Base-by-base conservation (phyloP, 108 stramenopile species). In the Conticribra weissflogii region DNA sequence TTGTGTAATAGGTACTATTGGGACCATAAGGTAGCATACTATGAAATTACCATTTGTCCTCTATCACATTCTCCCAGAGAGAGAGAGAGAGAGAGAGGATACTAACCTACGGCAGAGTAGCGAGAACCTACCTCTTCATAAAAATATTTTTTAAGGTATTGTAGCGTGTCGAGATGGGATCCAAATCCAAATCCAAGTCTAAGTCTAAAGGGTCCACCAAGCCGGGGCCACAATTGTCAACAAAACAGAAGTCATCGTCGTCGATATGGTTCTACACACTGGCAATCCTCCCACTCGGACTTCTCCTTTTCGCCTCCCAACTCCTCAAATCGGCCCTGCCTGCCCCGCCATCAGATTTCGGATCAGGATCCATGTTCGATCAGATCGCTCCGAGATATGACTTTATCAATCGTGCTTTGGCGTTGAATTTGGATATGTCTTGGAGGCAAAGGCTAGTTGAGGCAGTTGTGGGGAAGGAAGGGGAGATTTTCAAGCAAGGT, bases 331-430 rank as follows among this genome's bases (percentile, higher is more conserved):
- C 66, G 17, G 67, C 62, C 31, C 66, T 76, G 32, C 46, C 76
- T 15, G 49, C 78, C 31, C 87, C 87, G 12, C 73, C 83, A 22
- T 32, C 75, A 14, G 83, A 84, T 61, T 75, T 82, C 52, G 92
- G 92, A 23, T 78, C 82, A 3, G 92, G 92, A 15, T 65, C 65
- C 23, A 97, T 97, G 96, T 97, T 97, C 70, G 95, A 97, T 81
- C 27, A 62, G 22, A 95, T 97, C 59, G 96, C 96, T 18, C 59
- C 55, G 8, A 83, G 89, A 46, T 90, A 90, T 76, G 87, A 90
- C 57, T 66, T 87, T 28, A 92, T 96, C 52, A 97, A 97, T 81
- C 82, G 89, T 15, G 83, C 88, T 16, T 69, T 97, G 60, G 91
- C 92, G 16, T 59, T 96, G 22, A 83, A 85, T 29, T 76, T 97